A percentile compares a stretch with the other conserved stretches of the same genome.
These are phyloP conservation scores for Cladophialophora immunda DNA, from an alignment of 2,329 filamentous ascomycete genomes.

Conservation along the genomic window DNA sequence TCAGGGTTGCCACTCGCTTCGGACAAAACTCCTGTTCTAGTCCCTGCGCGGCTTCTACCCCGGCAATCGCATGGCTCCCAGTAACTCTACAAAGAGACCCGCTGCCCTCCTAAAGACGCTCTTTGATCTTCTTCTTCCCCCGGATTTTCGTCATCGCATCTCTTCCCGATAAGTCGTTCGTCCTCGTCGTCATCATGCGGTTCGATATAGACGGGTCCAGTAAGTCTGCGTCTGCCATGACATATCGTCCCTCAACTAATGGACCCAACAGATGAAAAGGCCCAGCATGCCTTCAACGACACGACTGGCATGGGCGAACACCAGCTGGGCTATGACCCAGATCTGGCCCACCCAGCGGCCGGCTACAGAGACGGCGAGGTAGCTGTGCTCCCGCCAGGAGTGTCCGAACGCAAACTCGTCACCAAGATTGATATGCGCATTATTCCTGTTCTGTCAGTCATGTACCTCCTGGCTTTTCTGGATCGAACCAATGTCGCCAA, in stretches of 20 bases:
- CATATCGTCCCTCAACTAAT: neutral
- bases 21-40: slow-evolving; percentile 20
- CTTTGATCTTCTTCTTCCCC: slow-evolving; percentile 8
- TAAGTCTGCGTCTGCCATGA: slow-evolving; percentile 11
- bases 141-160: slow-evolving; percentile 2
- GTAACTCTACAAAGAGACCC: slow-evolving; percentile 30
- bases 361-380: slow-evolving; percentile 33
- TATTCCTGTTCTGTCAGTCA: slow-evolving; percentile 75
- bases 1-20: slow-evolving; percentile 15
- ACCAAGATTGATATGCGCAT: slow-evolving; percentile 75
- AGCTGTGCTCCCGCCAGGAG: slow-evolving; percentile 28
- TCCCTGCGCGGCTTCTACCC: slow-evolving; percentile 9
- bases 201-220: slow-evolving; percentile 36
- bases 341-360: slow-evolving; percentile 39
- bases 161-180: neutral
- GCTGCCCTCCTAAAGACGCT: slow-evolving; percentile 19
- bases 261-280: slow-evolving; percentile 33
- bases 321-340: slow-evolving; percentile 40
- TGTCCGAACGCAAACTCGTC: slow-evolving; percentile 68
- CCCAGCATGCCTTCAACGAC: slow-evolving; percentile 31
- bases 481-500: slow-evolving; percentile 79
- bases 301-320: slow-evolving; percentile 26
- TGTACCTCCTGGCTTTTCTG: slow-evolving; percentile 60
- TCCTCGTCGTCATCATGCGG: slow-evolving; percentile 30
- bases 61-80: neutral